Conservation (phyloP, 148 eudicot genomes). For the Arbutus unedo region DNA sequence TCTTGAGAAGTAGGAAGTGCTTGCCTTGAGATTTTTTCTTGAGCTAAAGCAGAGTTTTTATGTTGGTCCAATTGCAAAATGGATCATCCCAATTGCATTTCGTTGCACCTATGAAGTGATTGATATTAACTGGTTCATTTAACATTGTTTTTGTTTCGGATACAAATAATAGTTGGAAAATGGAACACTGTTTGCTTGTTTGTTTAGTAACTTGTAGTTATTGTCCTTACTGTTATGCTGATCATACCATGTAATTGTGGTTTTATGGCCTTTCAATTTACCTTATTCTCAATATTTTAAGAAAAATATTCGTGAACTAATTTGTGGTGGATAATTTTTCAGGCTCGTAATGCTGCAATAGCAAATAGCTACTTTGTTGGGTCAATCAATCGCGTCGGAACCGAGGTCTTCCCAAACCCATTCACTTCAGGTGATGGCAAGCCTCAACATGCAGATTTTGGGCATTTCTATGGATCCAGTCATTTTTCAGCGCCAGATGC, state of each 20-base stretch:
- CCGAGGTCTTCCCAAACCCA: slow-evolving; percentile 81
- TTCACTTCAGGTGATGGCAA: slow-evolving; percentile 99
- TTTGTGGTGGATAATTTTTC: slow-evolving; percentile 18
- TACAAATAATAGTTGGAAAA: neutral
- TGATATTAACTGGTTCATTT: neutral
- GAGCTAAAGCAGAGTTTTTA: too few relatives aligned
- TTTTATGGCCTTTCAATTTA: neutral
- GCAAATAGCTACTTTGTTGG: slow-evolving; percentile 93
- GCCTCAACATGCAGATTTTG: slow-evolving; percentile 86
- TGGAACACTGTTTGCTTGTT: neutral
- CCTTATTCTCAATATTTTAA: slow-evolving; percentile 1
- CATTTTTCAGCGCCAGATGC: slow-evolving; percentile 95
- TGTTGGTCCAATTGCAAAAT: neutral
- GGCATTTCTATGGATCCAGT: slow-evolving; percentile 97
- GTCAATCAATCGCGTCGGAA: slow-evolving; percentile 93
- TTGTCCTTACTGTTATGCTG: neutral
- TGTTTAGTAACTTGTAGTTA: neutral
- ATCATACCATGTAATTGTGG: neutral
- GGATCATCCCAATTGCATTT: too few relatives aligned
- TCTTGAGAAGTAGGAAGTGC: neutral
- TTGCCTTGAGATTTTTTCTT: neutral
- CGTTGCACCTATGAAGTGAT: neutral
- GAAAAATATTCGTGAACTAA: neutral
- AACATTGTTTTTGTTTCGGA: neutral
- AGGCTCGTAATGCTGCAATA: slow-evolving; percentile 98